Evolutionary conservation across 768 basidiomycete species (phyloP).

Genomic region (Pisolithus microcarpus): DNA sequence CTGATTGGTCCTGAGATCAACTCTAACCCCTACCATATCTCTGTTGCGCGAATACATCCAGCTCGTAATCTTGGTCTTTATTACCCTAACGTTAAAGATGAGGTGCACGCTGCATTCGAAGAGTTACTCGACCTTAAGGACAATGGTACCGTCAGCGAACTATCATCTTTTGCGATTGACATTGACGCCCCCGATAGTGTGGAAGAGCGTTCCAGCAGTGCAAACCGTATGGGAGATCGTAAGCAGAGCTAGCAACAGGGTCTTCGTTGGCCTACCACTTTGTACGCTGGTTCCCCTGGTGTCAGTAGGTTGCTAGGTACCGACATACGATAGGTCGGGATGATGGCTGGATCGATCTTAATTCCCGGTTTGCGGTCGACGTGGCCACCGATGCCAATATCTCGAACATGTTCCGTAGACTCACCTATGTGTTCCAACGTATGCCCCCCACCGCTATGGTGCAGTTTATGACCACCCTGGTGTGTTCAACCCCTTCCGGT

Average conservation of each 20-base stretch:
- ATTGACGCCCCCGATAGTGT: conserved; percentile 24
- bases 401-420: conserved; percentile 27
- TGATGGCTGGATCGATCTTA: too few species aligned
- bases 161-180: background rate
- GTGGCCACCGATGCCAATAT: conserved; percentile 14
- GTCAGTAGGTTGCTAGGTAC: too few species aligned
- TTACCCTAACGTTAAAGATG: too few species aligned
- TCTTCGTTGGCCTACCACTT: too few species aligned
- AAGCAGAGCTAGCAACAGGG: conserved; percentile 36
- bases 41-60: conserved; percentile 22
- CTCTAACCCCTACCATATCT: conserved; percentile 24
- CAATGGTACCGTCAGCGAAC: too few species aligned
- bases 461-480: conserved; percentile 26
- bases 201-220: conserved; percentile 27
- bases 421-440: too few species aligned
- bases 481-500: conserved; percentile 44
- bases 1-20: background rate
- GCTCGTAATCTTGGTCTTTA: too few species aligned
- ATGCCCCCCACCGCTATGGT: conserved; percentile 15
- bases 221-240: conserved; percentile 29
- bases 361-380: conserved; percentile 25
- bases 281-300: too few species aligned
- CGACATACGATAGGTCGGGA: too few species aligned
- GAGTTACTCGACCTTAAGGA: too few species aligned
- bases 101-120: too few species aligned